Evolutionary conservation across 2,329 filamentous ascomycete genomes (phyloP), one percentile per base, ranked within the genome.

Genomic region (Arachnomyces sp.): DNA sequence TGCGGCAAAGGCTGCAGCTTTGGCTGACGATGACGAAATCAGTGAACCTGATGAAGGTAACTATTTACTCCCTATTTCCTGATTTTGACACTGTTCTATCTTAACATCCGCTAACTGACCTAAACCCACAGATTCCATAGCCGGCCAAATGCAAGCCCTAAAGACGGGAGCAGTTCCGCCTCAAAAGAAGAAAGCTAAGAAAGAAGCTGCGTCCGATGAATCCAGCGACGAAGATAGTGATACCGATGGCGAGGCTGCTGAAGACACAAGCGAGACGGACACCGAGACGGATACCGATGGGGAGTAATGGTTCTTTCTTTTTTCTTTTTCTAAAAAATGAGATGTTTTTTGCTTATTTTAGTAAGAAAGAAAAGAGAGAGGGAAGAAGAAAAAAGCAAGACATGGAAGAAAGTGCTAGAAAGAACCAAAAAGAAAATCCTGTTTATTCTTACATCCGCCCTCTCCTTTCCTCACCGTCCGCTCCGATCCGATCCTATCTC

Each of bases 1-100:
- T 54, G 82, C 86, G 28, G 84, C 78, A 63, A 92, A 90, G 68
- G 89, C 86, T 4, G 82, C 78, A 14, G 77, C 83, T 51, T 81
- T 94, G 57, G 77, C 78, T 38, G 84, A 81, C 35, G 88, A 95
- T 51, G 92, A 95, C 54, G 92, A 98, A 44, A 98, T 98, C 51
- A 94, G 86, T 59, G 92, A 98, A 62, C 92, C 93, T 28, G 92
- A 96, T 48, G 92, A 98, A 73, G 92, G 92, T 95, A 74, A 72
- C 30, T n/a, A 13, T 28, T 18, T 17, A 36, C 32, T 21, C 14
- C 4, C 32, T 28, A 31, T 31, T 17, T 31, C 9, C 34, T 14
- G 16, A 7, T 38, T 29, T 31, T 14, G 30, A 30, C 29, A 28
- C 18, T 15, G 34, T 34, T 38, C 18, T 31, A 42, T 31, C 55